Evolutionary conservation across 139 green algal genomes (phyloP), one percentile per base, ranked within the genome.

Genomic region (Coelastrella sp.): DNA sequence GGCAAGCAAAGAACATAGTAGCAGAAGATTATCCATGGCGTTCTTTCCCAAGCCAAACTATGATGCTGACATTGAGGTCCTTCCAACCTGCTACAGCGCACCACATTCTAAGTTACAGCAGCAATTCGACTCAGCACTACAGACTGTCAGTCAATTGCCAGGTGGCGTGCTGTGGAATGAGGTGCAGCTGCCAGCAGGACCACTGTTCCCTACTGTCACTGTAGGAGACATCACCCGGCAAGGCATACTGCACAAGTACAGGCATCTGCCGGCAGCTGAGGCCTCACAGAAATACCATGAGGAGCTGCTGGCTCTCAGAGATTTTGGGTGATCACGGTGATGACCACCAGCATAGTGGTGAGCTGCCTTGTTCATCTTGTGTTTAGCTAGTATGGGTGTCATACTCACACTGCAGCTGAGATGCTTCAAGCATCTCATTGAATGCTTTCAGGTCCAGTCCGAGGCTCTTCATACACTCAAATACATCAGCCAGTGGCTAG

Each of bases 211-310:
- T 17, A 40, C 85, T 23, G 57, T 66, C 13, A 35, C 35, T 5
- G 79, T 77, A 13, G 74, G 43, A 8, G 78, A 86, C 59, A 60
- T 89, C 3, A 86, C 85, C 1, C 41, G 85, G 53, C 51, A 82
- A n/a, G 85, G 85, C 21, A 50, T 89, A 9, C 69, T 89, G 85
- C 85, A 89, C 60, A 89, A 68, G 59, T 66, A 75, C 34, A 73
- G 51, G 68, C 85, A 89, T 45, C 71, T 89, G 37, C 79, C 79
- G n/a, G 5, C 79, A 15, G 85, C 83, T 30, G 69, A 86, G 69
- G 85, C 85, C 0, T 76, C 41, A 15, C 43, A 30, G 35, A 25
- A 23, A 0, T 89, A 88, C 50, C 84, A 88, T 41, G 76, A 71
- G 17, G 6, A 73, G 3, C 38, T 88, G 48, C 67, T 79, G 8